Percentiles rank a stretch among this genome's conserved stretches.
Evolutionary conservation across 2,329 filamentous ascomycete genomes (phyloP).

Genomic region (Neocatenulostroma microsporum): DNA sequence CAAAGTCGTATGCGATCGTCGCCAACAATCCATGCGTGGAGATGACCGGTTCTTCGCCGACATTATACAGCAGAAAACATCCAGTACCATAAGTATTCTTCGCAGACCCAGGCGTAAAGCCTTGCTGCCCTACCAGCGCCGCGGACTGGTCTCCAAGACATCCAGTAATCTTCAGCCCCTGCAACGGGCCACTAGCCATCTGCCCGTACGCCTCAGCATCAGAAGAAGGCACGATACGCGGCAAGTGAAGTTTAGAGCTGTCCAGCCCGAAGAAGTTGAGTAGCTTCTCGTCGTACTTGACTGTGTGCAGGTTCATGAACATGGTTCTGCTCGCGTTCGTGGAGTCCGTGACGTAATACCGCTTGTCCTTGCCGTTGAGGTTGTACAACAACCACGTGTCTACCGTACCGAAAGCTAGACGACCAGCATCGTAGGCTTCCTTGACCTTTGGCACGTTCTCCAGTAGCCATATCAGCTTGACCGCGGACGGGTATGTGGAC

Average conservation of each 20-base stretch:
- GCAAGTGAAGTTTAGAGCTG: slow-evolving; percentile 61
- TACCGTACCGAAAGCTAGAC: slow-evolving; percentile 76
- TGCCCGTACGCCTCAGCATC: slow-evolving; percentile 64
- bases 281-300: slow-evolving; percentile 70
- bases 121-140: slow-evolving; percentile 63
- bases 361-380: slow-evolving; percentile 64
- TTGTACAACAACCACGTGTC: slow-evolving; percentile 84
- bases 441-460: slow-evolving; percentile 62
- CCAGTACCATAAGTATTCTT: slow-evolving; percentile 92
- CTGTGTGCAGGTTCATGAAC: slow-evolving; percentile 82
- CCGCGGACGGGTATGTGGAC: slow-evolving; percentile 80
- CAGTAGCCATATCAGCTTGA: slow-evolving; percentile 78
- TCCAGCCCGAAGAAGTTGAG: slow-evolving; percentile 65
- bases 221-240: slow-evolving; percentile 77
- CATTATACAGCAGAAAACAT: slow-evolving; percentile 83
- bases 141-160: slow-evolving; percentile 82
- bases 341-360: slow-evolving; percentile 73
- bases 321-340: slow-evolving; percentile 87
- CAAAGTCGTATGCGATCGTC: slow-evolving; percentile 83
- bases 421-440: slow-evolving; percentile 66
- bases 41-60: slow-evolving; percentile 75
- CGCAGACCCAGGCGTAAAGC: slow-evolving; percentile 72
- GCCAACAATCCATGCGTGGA: slow-evolving; percentile 74
- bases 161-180: slow-evolving; percentile 68
- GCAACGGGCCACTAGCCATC: slow-evolving; percentile 58